These are phyloP conservation scores for Acacia melanoxylon DNA, from an alignment of 306 rosid species.

Conservation along the genomic window DNA sequence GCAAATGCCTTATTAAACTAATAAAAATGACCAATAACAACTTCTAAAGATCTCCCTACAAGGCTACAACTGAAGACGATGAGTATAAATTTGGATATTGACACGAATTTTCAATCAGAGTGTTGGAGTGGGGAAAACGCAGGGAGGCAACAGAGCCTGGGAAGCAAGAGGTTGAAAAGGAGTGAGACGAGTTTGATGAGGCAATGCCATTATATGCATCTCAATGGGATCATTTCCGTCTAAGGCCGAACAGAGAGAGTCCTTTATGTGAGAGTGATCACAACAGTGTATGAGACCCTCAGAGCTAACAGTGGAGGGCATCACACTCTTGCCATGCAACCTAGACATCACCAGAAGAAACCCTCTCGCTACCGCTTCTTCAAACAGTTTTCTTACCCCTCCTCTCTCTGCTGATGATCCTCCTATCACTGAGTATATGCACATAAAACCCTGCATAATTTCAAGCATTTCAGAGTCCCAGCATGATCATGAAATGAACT, in stretches of 20 bases:
- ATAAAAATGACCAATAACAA: no score
- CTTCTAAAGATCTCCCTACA: no score
- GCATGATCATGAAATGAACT: not conserved
- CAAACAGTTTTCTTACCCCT: conserved; percentile 32
- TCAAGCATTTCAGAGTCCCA: not conserved
- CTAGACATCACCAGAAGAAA: conserved; percentile 38
- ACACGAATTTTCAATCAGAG: not conserved
- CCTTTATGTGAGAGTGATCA: not conserved
- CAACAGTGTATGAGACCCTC: not conserved
- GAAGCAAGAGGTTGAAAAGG: not conserved
- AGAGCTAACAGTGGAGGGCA: not conserved
- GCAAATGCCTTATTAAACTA: no score
- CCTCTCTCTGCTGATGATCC: conserved; percentile 30
- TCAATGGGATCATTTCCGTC: not conserved
- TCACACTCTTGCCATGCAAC: conserved; percentile 11
- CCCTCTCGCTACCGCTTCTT: conserved; percentile 31
- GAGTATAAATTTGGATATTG: no score
- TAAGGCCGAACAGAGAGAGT: not conserved
- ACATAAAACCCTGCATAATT: conserved; percentile 29
- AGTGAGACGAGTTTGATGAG: not conserved
- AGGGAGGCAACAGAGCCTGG: not conserved
- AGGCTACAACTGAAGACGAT: no score
- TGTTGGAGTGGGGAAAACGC: not conserved
- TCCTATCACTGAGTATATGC: conserved; percentile 39
- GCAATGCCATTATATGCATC: not conserved